Evolutionary conservation across 2,329 filamentous ascomycete species (phyloP).

Genomic region (Neonectria neomacrospora): DNA sequence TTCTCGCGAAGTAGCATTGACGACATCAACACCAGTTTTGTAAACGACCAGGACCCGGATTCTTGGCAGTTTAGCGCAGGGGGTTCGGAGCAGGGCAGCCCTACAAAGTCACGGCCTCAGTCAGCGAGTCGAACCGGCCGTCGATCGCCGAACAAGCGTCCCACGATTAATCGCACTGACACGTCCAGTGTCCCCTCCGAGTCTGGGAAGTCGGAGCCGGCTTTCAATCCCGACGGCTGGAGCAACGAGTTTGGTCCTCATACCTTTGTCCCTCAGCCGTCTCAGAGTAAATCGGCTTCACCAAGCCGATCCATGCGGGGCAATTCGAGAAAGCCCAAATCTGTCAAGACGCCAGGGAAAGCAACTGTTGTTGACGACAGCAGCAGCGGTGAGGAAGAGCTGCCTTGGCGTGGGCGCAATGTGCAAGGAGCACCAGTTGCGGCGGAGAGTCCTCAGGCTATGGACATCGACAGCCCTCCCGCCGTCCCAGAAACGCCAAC

Average conservation of each 20-base stretch:
- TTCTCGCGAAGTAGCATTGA: constrained; percentile 66
- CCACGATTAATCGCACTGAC: constrained; percentile 36
- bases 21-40: constrained; percentile 71
- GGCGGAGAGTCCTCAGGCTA: constrained; percentile 65
- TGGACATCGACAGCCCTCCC: constrained; percentile 72
- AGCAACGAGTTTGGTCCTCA: constrained; percentile 64
- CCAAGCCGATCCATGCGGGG: constrained; percentile 57
- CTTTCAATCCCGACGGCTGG: constrained; percentile 66
- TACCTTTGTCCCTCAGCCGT: constrained; percentile 62
- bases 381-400: constrained; percentile 56
- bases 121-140: constrained; percentile 55
- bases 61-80: constrained; percentile 66
- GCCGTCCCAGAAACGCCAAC: constrained; percentile 39
- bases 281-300: constrained; percentile 53
- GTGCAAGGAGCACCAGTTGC: constrained; percentile 42
- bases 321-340: constrained; percentile 69
- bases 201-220: constrained; percentile 41
- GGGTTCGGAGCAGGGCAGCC: constrained; percentile 46
- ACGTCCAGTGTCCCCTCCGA: constrained; percentile 38
- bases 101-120: constrained; percentile 48
- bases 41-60: constrained; percentile 57
- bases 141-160: constrained; percentile 52
- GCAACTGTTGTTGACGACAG: constrained; percentile 61
- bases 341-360: constrained; percentile 61
- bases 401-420: constrained; percentile 51